phyloP scores from a whole-genome alignment of 805 yeast genomes.

The Myxozyma neotropica region DNA sequence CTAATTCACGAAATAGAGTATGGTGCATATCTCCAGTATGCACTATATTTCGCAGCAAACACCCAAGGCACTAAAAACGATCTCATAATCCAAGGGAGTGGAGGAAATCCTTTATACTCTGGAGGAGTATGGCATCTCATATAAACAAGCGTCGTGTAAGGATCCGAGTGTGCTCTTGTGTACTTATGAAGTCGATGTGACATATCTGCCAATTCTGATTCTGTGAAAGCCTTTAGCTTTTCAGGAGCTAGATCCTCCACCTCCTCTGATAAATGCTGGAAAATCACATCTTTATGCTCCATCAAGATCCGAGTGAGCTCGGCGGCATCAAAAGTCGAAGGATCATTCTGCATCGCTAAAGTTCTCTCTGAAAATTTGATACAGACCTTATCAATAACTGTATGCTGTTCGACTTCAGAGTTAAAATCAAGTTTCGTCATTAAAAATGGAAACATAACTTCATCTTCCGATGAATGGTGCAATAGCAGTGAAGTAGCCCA shows the following conservation, averaged over 20 bases:
- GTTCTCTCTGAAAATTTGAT: neutral
- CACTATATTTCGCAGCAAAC: slow-evolving; percentile 10
- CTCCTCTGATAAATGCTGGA: slow-evolving; percentile 16
- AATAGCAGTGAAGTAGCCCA: slow-evolving; percentile 12
- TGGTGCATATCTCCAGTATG: slow-evolving; percentile 24
- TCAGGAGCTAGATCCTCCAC: slow-evolving; percentile 19
- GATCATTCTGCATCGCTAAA: slow-evolving; percentile 2
- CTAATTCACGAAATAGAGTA: neutral
- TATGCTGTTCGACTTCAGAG: slow-evolving; percentile 13
- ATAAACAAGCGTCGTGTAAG: slow-evolving; percentile 4
- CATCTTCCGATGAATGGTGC: slow-evolving; percentile 20
- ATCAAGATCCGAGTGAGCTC: slow-evolving; percentile 3
- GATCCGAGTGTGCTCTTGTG: slow-evolving; percentile 7
- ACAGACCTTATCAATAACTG: slow-evolving; percentile 2
- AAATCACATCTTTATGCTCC: slow-evolving; percentile 6
- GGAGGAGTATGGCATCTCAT: slow-evolving; percentile 21
- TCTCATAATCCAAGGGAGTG: slow-evolving; percentile 18
- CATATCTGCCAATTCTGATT: slow-evolving; percentile 7
- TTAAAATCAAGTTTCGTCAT: slow-evolving; percentile 9
- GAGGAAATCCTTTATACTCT: slow-evolving; percentile 14
- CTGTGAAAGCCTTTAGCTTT: slow-evolving; percentile 2
- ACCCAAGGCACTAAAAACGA: slow-evolving; percentile 17
- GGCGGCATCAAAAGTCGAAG: slow-evolving; percentile 6
- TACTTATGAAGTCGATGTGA: slow-evolving; percentile 1
- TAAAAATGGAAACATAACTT: slow-evolving; percentile 15